A percentile compares a stretch with the other conserved stretches of the same genome.
phyloP scores from a whole-genome alignment of 139 green algal species.

The Mychonastes homosphaera region DNA sequence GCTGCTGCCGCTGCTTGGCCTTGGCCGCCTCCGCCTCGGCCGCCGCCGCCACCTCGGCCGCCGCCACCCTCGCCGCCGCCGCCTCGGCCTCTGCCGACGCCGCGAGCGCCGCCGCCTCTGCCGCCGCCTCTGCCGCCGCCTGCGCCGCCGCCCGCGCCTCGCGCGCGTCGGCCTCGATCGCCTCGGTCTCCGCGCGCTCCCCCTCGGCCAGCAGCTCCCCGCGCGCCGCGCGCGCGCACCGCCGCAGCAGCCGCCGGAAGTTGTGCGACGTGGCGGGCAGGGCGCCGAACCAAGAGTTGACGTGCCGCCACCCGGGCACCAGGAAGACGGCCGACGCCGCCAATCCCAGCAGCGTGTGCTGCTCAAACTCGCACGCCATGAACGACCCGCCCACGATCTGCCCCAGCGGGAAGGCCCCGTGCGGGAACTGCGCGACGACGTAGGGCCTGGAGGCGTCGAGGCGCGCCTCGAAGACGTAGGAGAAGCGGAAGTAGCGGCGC shows the following conservation, averaged over 20 bases:
- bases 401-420: slow-evolving; percentile 19
- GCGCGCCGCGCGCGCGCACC: not conserved
- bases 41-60: not conserved
- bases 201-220: no score
- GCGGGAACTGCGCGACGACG: slow-evolving; percentile 17
- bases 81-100: not conserved
- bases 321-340: slow-evolving; percentile 9
- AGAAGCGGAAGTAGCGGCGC: slow-evolving; percentile 24
- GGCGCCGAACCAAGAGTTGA: slow-evolving; percentile 22
- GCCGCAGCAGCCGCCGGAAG: slow-evolving; percentile 19
- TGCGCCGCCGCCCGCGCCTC: not conserved
- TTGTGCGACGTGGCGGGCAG: slow-evolving; percentile 13
- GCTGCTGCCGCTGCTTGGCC: no score
- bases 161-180: no score
- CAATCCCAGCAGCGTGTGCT: slow-evolving; percentile 8
- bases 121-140: not conserved
- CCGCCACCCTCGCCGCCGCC: not conserved
- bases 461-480: slow-evolving; percentile 15
- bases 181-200: no score
- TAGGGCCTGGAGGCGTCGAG: slow-evolving; percentile 12
- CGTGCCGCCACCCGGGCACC: slow-evolving; percentile 19
- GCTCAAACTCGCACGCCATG: slow-evolving; percentile 12
- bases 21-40: no score
- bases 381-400: slow-evolving; percentile 15
- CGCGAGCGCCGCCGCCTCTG: not conserved